Base-by-base conservation (phyloP, 176 grass and related monocot species). In the Musa schizocarpa region DNA sequence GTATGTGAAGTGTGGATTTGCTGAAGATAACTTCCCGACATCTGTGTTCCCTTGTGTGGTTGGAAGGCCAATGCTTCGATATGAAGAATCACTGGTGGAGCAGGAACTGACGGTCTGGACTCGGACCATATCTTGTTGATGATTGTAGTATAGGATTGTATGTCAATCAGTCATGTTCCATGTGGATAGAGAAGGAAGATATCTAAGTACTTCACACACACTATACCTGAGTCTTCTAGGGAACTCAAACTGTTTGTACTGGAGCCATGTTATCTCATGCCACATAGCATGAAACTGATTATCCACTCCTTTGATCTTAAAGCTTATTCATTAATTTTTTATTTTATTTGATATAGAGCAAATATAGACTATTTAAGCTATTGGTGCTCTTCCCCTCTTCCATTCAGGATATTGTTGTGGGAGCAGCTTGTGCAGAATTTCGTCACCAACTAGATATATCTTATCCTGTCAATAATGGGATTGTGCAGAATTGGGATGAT, bases 1-100 rank as follows among this genome's bases (percentile, higher is more conserved):
- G 90, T 93, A 98, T 93, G 88, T 93, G n/a, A 98, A 98, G 73
- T 93, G 95, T 69, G 90, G 90, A 26, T 98, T 98, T 91, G 90
- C 90, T 8, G 88, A 90, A 29, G 95, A 98, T 81, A 91, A 98
- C 80, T 91, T 98, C 27, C 95, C 95, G 53, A 87, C 88, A 21
- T 91, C 90, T 58, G 90, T 93, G 16, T 98, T 91, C 65, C 94
- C 95, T 54, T 98, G 95, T 34, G 90, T 93, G 13, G 90, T 93
- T 76, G 90, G 95, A 49, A 77, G 95, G 65, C 88, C 95, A 52
- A 85, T 93, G 81, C 90, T 99, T 77, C 84, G 90, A 25, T 99
- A 89, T 9, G 90, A 99, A 78, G 92, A 96, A 55, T 96, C 93
- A 43, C 83, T 96, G 19, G 87, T 88, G 75, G 93, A 96, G 73